Conservation (phyloP, 2,329 filamentous ascomycete species). For the Bipolaris zeicola region DNA sequence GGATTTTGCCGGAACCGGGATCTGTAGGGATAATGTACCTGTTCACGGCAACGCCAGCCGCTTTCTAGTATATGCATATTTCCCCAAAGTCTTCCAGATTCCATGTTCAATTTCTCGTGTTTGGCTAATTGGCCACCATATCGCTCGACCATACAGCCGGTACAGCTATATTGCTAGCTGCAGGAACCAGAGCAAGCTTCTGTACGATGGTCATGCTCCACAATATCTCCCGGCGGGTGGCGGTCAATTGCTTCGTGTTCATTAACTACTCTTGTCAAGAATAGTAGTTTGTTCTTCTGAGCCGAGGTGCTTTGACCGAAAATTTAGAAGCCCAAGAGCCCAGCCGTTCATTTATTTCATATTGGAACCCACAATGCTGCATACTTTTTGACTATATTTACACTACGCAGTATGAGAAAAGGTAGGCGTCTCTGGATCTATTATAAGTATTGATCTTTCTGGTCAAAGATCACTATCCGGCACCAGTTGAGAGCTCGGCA, state of each 20-base stretch:
- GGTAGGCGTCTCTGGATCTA: slow-evolving; percentile 3
- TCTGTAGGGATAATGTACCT: slow-evolving; percentile 25
- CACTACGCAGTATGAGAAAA: neutral
- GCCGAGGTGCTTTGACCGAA: slow-evolving; percentile 17
- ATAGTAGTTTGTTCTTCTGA: slow-evolving; percentile 22
- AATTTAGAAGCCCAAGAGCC: slow-evolving; percentile 18
- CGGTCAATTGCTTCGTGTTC: slow-evolving; percentile 23
- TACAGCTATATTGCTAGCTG: slow-evolving; percentile 23
- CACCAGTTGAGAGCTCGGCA: slow-evolving; percentile 9
- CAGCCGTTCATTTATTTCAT: slow-evolving; percentile 36
- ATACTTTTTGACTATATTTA: slow-evolving; percentile 16
- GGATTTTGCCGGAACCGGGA: slow-evolving; percentile 30
- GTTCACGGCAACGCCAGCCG: slow-evolving; percentile 26
- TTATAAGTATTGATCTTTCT: slow-evolving; percentile 33
- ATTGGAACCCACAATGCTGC: slow-evolving; percentile 37
- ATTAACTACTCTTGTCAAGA: slow-evolving; percentile 15
- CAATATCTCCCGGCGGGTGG: slow-evolving; percentile 24
- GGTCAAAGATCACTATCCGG: slow-evolving; percentile 5
- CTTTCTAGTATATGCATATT: slow-evolving; percentile 36
- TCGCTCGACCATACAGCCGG: slow-evolving; percentile 24
- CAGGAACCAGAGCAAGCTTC: slow-evolving; percentile 10
- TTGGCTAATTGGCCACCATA: slow-evolving; percentile 27
- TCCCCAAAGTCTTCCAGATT: slow-evolving; percentile 28
- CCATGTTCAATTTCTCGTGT: slow-evolving; percentile 18
- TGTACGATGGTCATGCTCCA: slow-evolving; percentile 13